Conservation (phyloP, 2,329 filamentous ascomycete genomes). For the Pochonia chlamydosporia region DNA sequence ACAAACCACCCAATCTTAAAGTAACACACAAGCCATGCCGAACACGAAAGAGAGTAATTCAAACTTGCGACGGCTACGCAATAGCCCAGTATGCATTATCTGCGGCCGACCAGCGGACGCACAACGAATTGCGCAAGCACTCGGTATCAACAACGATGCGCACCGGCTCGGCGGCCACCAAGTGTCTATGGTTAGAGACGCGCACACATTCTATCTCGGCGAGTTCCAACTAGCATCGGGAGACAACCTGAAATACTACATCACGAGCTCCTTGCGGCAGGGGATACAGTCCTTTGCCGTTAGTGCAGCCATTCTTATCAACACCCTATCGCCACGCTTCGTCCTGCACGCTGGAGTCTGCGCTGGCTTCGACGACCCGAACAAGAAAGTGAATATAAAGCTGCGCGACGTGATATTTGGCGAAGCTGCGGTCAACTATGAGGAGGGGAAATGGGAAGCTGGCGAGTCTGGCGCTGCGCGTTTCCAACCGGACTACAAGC, state of each 20-base stretch:
- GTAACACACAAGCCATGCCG: background rate
- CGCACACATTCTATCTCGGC: background rate
- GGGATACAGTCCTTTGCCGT: background rate
- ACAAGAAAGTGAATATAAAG: background rate
- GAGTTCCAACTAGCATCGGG: background rate
- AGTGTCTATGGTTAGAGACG: background rate
- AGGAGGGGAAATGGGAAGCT: background rate
- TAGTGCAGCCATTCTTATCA: background rate
- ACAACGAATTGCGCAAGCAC: background rate
- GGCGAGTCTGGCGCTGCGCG: background rate
- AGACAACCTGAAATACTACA: background rate
- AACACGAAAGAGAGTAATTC: background rate
- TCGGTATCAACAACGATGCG: background rate
- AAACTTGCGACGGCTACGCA: background rate
- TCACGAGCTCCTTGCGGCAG: background rate
- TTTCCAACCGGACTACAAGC: background rate
- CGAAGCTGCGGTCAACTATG: background rate
- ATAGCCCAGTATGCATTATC: background rate
- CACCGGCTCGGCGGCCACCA: background rate
- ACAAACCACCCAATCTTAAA: background rate
- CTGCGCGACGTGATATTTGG: background rate
- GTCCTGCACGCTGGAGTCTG: background rate
- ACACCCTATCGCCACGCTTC: background rate
- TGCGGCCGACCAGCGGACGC: background rate
- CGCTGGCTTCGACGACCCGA: background rate